Evolutionary conservation across 179 eudicot genomes (phyloP).

Genomic region (Amaranthus tricolor): DNA sequence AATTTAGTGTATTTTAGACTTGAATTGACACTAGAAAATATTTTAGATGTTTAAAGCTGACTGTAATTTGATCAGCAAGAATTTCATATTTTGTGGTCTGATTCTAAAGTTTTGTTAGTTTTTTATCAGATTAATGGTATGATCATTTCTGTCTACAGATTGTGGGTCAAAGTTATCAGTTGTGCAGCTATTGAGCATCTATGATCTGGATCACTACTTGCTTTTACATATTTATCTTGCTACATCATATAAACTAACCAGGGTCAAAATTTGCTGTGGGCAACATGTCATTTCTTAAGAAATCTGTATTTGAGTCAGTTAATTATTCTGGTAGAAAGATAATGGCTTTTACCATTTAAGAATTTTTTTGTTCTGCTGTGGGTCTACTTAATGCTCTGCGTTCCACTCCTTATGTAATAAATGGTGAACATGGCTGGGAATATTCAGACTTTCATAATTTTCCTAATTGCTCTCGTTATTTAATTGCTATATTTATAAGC

Average conservation of each 20-base stretch:
- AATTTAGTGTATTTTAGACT: background rate
- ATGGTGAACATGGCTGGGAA: background rate
- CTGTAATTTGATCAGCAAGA: background rate
- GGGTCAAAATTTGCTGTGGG: background rate
- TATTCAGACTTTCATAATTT: background rate
- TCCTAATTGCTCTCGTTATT: background rate
- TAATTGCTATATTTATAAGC: background rate
- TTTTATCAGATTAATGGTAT: no score
- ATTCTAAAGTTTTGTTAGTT: no score
- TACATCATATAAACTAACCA: background rate
- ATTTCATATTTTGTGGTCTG: background rate
- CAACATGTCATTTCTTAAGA: background rate
- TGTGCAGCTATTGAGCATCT: background rate
- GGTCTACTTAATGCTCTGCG: background rate
- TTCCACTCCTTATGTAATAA: background rate
- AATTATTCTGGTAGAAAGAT: background rate
- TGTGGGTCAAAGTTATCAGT: constrained; percentile 1
- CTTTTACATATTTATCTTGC: background rate
- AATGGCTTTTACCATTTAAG: background rate
- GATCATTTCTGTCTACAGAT: background rate
- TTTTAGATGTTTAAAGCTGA: background rate
- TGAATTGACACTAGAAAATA: background rate
- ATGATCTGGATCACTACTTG: background rate
- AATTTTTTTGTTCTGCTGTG: background rate
- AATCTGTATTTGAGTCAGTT: background rate